These are phyloP conservation scores for Pseudisothecium myosuroides DNA, from an alignment of 225 moss, liverwort and hornwort genomes.

Conservation along the genomic window DNA sequence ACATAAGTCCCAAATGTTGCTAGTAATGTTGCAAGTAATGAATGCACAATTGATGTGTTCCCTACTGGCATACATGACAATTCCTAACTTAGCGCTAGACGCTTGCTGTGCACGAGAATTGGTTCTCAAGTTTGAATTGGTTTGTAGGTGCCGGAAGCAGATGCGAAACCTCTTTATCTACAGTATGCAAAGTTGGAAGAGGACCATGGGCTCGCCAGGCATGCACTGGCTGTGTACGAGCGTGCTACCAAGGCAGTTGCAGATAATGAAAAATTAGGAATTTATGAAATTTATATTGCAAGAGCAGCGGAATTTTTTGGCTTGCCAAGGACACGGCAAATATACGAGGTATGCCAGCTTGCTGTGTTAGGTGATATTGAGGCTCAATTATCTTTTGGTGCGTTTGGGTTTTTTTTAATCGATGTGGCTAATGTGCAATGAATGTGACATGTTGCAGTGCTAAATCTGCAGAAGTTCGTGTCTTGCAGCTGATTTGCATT, in stretches of 20 bases:
- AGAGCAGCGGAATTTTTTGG: conserved; percentile 86
- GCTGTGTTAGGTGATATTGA: neutral
- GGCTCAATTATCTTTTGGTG: neutral
- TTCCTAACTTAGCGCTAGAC: neutral
- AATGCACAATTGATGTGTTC: neutral
- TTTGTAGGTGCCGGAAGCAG: conserved; percentile 76
- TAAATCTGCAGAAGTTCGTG: neutral
- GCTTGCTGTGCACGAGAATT: neutral
- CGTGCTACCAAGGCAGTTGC: conserved; percentile 91
- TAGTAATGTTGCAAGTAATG: neutral
- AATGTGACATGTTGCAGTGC: neutral
- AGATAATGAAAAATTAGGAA: conserved; percentile 69
- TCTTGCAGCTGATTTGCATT: neutral
- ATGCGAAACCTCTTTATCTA: conserved; percentile 85
- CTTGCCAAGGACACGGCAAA: conserved; percentile 79
- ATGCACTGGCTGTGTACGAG: conserved; percentile 85
- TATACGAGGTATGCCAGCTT: conserved; percentile 69
- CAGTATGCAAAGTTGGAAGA: conserved; percentile 97
- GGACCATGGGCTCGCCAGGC: conserved; percentile 82
- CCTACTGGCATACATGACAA: neutral
- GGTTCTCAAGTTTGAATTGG: neutral
- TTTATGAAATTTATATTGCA: conserved; percentile 92
- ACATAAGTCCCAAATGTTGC: neutral
- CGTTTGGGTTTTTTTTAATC: neutral
- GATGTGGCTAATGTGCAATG: neutral